Evolutionary conservation across 371 early-diverging fungal species (phyloP).

Genomic region (Actinomortierella ambigua): DNA sequence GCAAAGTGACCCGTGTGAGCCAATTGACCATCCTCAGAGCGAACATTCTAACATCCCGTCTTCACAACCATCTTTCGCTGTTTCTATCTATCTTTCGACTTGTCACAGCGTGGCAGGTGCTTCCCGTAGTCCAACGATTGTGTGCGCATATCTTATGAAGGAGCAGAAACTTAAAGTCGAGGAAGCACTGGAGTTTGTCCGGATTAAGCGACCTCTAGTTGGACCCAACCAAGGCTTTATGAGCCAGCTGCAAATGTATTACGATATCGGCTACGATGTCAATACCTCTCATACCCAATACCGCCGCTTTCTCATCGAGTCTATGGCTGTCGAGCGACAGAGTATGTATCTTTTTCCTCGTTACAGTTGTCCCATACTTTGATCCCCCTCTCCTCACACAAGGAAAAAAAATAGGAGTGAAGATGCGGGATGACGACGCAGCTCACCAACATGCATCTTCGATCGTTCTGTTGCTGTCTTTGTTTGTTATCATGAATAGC

Average conservation of each 20-base stretch:
- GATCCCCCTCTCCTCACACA: neutral
- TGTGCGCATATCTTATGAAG: conserved; percentile 76
- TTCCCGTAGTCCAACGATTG: conserved; percentile 62
- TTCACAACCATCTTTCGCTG: neutral
- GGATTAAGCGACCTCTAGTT: conserved; percentile 58
- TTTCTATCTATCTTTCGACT: conserved; percentile 1
- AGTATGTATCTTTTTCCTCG: conserved; percentile 34
- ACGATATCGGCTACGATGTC: conserved; percentile 63
- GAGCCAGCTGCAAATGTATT: conserved; percentile 69
- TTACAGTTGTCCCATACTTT: neutral
- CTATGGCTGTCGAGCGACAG: conserved; percentile 59
- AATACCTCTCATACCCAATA: conserved; percentile 63
- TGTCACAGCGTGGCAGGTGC: conserved; percentile 57
- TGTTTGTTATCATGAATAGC: conserved; percentile 21
- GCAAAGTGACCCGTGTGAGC: too few relatives aligned
- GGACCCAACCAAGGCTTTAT: conserved; percentile 80
- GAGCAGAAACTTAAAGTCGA: conserved; percentile 46
- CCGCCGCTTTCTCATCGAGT: conserved; percentile 70
- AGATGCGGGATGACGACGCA: neutral
- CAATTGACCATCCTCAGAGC: neutral
- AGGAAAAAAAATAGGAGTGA: too few relatives aligned
- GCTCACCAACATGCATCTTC: neutral
- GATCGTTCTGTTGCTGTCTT: neutral
- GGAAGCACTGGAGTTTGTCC: conserved; percentile 60
- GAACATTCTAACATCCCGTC: too few relatives aligned